Conservation (phyloP, 371 early-diverging fungal genomes). For the Scutellospora calospora region DNA sequence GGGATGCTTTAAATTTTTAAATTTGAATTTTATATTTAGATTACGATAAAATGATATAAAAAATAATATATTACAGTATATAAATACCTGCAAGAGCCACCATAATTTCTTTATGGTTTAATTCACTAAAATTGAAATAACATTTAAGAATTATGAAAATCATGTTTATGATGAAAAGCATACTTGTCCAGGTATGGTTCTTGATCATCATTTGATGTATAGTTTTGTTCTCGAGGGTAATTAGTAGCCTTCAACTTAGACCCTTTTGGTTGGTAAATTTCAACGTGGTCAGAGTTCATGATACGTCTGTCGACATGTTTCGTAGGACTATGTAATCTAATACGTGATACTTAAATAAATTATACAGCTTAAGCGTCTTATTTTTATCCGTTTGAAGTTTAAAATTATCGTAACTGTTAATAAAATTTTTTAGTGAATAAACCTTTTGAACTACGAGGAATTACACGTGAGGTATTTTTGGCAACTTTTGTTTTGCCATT, state of each 20-base stretch:
- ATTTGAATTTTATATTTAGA: neutral
- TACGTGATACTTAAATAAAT: neutral
- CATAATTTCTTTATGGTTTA: slow-evolving; percentile 22
- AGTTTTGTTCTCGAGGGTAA: slow-evolving; percentile 3
- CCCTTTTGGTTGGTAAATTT: neutral
- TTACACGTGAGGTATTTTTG: neutral
- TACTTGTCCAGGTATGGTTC: neutral
- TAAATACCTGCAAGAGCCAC: slow-evolving; percentile 9
- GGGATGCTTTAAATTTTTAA: neutral
- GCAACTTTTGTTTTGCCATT: neutral
- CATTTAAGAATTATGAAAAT: neutral
- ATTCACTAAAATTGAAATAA: neutral
- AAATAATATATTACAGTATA: neutral
- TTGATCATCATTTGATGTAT: neutral
- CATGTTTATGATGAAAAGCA: neutral
- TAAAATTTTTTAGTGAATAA: too few species aligned
- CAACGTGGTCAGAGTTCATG: neutral
- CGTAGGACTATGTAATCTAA: neutral
- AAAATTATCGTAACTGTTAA: too few species aligned
- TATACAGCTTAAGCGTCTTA: neutral
- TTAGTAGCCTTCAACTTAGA: too few species aligned
- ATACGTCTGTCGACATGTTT: neutral
- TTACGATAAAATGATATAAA: neutral
- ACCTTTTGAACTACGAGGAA: neutral
- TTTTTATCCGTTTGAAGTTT: neutral